Percentiles rank a stretch among this genome's conserved stretches.
Conservation (phyloP, 2,329 filamentous ascomycete species). For the Mariannaea elegans region DNA sequence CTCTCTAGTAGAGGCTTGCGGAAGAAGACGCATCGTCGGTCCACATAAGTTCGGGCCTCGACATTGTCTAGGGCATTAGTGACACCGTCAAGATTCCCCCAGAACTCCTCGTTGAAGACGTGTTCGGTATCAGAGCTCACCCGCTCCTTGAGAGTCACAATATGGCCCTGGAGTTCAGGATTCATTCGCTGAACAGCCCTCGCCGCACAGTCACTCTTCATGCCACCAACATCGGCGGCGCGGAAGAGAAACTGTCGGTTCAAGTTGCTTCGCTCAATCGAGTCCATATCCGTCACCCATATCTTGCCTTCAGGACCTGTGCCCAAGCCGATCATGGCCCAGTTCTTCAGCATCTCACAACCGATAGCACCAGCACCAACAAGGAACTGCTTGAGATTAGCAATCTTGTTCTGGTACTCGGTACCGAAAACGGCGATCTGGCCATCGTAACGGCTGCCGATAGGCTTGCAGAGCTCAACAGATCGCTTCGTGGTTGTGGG, state of each 20-base stretch:
- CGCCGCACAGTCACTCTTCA: conserved; percentile 96
- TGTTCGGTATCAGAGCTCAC: conserved; percentile 93
- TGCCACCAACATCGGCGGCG: conserved; percentile 88
- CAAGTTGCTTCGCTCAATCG: conserved; percentile 98
- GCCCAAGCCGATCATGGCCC: conserved; percentile 97
- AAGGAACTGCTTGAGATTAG: conserved; percentile 90
- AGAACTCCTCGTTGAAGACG: conserved; percentile 94
- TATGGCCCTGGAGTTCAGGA: conserved; percentile 87
- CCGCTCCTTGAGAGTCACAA: conserved; percentile 85
- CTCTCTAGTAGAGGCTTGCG: conserved; percentile 95
- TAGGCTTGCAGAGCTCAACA: conserved; percentile 87
- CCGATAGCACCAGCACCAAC: conserved; percentile 97
- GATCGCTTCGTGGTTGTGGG: conserved; percentile 78
- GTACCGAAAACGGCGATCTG: conserved; percentile 96
- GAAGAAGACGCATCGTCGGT: conserved; percentile 97
- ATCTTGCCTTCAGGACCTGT: conserved; percentile 90
- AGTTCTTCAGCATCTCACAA: conserved; percentile 99
- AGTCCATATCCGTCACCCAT: conserved; percentile 95
- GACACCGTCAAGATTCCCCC: conserved; percentile 85
- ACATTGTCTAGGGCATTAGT: conserved; percentile 99
- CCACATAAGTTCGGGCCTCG: conserved; percentile 95
- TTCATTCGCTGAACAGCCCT: conserved; percentile 95
- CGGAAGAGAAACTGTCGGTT: conserved; percentile 98
- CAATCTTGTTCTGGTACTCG: conserved; percentile 93
- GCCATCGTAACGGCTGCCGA: conserved; percentile 89